Evolutionary conservation across 1,284 basidiomycete genomes (phyloP).

Genomic region (Agaricales sp.): DNA sequence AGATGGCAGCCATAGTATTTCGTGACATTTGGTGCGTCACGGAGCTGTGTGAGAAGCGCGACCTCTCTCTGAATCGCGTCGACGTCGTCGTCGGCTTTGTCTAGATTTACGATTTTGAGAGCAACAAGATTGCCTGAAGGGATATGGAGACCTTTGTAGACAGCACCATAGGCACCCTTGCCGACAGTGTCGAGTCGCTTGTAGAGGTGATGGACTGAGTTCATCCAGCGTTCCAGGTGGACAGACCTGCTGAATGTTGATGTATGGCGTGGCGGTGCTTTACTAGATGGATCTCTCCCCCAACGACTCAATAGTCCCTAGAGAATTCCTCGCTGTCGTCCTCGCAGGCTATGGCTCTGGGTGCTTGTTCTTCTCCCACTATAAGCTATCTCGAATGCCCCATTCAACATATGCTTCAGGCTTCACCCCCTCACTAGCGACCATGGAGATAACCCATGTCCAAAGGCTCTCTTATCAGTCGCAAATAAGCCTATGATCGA

Average conservation of each 20-base stretch:
- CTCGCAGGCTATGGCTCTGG: constrained; percentile 83
- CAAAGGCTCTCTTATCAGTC: constrained; percentile 81
- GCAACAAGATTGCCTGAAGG: constrained; percentile 83
- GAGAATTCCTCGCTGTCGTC: constrained; percentile 78
- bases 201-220: constrained; percentile 48
- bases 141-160: constrained; percentile 87
- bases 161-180: constrained; percentile 93
- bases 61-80: constrained; percentile 96
- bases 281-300: constrained; percentile 67
- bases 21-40: constrained; percentile 86
- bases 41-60: constrained; percentile 81
- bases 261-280: too few relatives aligned
- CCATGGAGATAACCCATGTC: constrained; percentile 64
- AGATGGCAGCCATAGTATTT: constrained; percentile 95
- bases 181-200: constrained; percentile 72
- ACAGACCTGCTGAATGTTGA: too few relatives aligned
- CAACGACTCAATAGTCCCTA: constrained; percentile 37
- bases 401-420: constrained; percentile 27
- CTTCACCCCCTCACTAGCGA: constrained; percentile 64
- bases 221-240: not conserved
- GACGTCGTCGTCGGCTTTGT: constrained; percentile 95
- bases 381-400: constrained; percentile 13
- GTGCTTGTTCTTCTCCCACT: constrained; percentile 25
- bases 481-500: constrained; percentile 85
- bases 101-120: constrained; percentile 97